Conservation (phyloP, 1,284 basidiomycete species). For the Rhodotorula sp. region DNA sequence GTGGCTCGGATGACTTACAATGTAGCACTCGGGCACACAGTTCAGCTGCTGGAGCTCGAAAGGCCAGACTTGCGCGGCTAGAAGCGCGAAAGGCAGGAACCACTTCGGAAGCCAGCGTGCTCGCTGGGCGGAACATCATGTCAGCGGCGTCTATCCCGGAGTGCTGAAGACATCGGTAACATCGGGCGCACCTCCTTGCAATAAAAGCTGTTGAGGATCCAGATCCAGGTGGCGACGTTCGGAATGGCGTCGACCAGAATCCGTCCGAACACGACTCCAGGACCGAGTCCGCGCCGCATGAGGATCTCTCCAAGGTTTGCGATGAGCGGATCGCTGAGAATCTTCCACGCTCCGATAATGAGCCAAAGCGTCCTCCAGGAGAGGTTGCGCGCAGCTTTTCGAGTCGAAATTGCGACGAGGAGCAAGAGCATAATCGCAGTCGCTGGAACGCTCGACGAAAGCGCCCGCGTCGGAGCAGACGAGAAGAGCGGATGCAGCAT, state of each 20-base stretch:
- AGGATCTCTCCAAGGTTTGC: background rate
- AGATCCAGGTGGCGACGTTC: background rate
- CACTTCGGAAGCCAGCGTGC: background rate
- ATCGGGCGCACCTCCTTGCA: constrained; percentile 4
- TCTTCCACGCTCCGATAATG: background rate
- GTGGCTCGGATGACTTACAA: background rate
- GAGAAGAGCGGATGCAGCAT: constrained; percentile 22
- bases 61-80: background rate
- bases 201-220: background rate
- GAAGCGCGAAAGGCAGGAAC: constrained; percentile 8
- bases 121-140: background rate
- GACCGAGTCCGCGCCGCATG: background rate
- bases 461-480: background rate
- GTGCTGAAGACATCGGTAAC: too few species aligned
- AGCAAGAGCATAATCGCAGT: constrained; percentile 1
- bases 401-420: background rate
- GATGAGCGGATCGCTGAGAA: constrained; percentile 6
- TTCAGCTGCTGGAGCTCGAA: background rate
- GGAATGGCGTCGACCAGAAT: constrained; percentile 12
- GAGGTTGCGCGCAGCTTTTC: background rate
- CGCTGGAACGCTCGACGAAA: background rate
- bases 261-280: constrained; percentile 9
- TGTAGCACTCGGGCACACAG: constrained; percentile 7
- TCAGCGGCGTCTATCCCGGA: too few species aligned
- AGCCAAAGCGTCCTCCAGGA: constrained; percentile 22